Base-by-base conservation (phyloP, 495 filamentous ascomycete genomes). In the Hyaloscypha bicolor region DNA sequence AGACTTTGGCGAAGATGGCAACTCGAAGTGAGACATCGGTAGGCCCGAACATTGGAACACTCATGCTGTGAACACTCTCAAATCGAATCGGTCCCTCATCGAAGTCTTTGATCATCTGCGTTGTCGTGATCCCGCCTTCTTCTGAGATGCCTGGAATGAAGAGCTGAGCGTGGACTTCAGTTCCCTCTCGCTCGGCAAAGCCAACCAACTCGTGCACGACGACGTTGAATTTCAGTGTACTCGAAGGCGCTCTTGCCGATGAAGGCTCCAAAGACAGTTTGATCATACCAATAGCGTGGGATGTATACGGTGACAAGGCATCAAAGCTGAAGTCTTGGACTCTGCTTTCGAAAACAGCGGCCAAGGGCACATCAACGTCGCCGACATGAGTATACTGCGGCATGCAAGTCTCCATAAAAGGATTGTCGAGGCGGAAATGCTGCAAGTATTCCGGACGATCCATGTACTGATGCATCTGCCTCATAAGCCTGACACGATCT, bases 1-100 rank as follows among this genome's bases (percentile, higher is more conserved):
- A 94, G 58, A 97, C 92, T 70, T 89, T 90, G 32, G 96, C 94
- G 74, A 97, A 98, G 64, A 99, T 90, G 35, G 93, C 92, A n/a
- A 98, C 90, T 63, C 96, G 86, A 52, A 99, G 77, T 9, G 87
- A 88, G 9, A 91, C 88, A 39, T 88, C 87, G 33, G 84, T 87
- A 12, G 93, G 87, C 65, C 91, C 93, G 30, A 88, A 88, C 45
- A 96, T 83, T n/a, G 96, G 96, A 65, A 99, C 80, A 76, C 94
- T 97, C 94, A 99, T 97, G 72, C 92, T 96, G 79, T 99, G 95
- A 62, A 97, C 93, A 77, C 95, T 98, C 76, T 97, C 93, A 73
- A 99, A 99, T 39, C 91, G 90, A 65, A 98, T 88, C 1, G 93
- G 88, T n/a, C 92, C 90, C 75, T 98, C 95, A 71, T 97, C 93